Evolutionary conservation across 306 rosid species (phyloP).

Genomic region (Heteromeles arbutifolia): DNA sequence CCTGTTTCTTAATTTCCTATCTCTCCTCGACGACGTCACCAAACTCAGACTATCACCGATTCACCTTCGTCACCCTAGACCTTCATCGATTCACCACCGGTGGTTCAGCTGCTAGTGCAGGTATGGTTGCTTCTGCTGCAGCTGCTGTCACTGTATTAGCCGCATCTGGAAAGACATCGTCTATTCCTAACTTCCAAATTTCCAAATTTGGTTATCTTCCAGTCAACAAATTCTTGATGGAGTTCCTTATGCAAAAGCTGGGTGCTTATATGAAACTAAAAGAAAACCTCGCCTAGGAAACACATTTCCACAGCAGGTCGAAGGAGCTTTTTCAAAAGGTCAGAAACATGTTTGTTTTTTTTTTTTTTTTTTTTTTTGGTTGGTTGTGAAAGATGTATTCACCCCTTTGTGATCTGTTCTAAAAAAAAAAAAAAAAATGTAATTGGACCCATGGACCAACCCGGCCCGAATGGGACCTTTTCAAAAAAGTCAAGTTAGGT

Average conservation of each 20-base stretch:
- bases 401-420: too few species aligned
- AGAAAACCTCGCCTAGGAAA: constrained; percentile 61
- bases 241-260: constrained; percentile 72
- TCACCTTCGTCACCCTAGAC: too few species aligned
- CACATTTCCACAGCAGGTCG: constrained; percentile 32
- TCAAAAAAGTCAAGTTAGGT: too few species aligned
- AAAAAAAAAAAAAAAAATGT: too few species aligned
- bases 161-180: constrained; percentile 55
- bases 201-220: constrained; percentile 76
- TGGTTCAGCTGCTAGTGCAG: constrained; percentile 68
- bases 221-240: constrained; percentile 56
- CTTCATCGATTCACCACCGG: not conserved
- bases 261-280: constrained; percentile 63
- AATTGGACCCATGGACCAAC: too few species aligned
- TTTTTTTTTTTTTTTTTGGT: too few species aligned
- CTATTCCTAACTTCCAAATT: constrained; percentile 71
- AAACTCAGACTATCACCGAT: too few species aligned
- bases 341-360: too few species aligned
- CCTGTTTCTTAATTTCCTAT: too few species aligned
- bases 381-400: too few species aligned
- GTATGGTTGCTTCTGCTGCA: constrained; percentile 86
- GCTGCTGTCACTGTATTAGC: constrained; percentile 84
- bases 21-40: too few species aligned
- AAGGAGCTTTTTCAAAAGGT: constrained; percentile 41
- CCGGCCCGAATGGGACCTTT: too few species aligned